Evolutionary conservation across 208 protist species (phyloP), one percentile per base, ranked within the genome.

Genomic region (Leishmania lainsoni): DNA sequence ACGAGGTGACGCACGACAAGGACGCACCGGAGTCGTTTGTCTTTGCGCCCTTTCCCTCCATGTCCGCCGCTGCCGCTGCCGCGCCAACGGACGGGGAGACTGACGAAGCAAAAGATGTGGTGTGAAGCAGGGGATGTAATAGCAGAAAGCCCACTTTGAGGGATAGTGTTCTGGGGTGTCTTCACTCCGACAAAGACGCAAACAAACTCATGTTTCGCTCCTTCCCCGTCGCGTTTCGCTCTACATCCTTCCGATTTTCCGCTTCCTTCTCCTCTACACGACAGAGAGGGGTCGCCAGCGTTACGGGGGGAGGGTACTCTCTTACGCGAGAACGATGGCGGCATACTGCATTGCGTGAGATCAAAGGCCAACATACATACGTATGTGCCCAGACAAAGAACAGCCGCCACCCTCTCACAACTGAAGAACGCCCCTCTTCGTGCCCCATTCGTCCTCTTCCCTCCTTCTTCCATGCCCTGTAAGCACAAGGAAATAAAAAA

Each of bases 1-100:
- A 95, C 74, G 92, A 95, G 75, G 78, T 93, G 45, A 74, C 81
- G 51, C 77, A 83, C 48, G 89, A 92, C 81, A 81, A 83, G 39
- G 86, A 90, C 72, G 76, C 83, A 20, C 81, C 86, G 54, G 78
- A 81, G 56, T 86, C 78, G 26, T 86, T 86, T 76, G 78, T 86
- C 14, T 86, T 86, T 56, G 82, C 79, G 66, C 80, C 76, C 49
- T 81, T 63, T n/a, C 80, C 59, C 68, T 81, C 63, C 39, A 70
- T 65, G 74, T 80, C 72, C 14, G 61, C 32, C 32, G 74, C 56
- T 61, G 79, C 32, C 63, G 79, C 32, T 54, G 17, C 72, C n/a
- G 63, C 70, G 12, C 2, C 70, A 10, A 42, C 39, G 14, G 39
- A 51, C 22, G 39, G 20, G 39, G 75, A 61, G 26, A 26, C 49